Evolutionary conservation across 208 protist species (phyloP).

Genomic region (Leishmania amazonensis): DNA sequence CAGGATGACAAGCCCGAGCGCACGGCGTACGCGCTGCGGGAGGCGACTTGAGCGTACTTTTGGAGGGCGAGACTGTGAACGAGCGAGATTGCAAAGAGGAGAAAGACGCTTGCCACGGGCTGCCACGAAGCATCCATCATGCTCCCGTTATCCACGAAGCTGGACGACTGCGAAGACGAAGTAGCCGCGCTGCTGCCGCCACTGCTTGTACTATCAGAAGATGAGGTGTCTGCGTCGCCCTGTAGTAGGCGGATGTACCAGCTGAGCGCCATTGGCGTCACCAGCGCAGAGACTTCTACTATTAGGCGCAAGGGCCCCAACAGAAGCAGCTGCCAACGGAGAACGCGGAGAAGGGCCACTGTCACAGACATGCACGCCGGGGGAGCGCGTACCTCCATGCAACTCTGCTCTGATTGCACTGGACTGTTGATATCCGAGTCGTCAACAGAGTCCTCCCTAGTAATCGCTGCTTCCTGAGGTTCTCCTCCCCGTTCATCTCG

Average conservation of each 20-base stretch:
- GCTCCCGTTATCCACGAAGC: neutral
- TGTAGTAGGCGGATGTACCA: conserved; percentile 40
- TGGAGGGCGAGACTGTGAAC: conserved; percentile 40
- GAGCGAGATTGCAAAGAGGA: conserved; percentile 46
- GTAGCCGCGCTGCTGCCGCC: neutral
- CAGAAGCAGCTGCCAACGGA: conserved; percentile 32
- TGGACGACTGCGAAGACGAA: neutral
- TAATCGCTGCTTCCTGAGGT: neutral
- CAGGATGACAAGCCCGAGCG: conserved; percentile 56
- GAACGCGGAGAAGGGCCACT: conserved; percentile 51
- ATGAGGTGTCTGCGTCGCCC: neutral
- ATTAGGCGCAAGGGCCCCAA: conserved; percentile 48
- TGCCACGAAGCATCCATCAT: neutral
- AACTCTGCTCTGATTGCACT: conserved; percentile 7
- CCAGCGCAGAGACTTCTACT: conserved; percentile 47
- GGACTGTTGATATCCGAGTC: neutral
- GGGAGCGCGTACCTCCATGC: conserved; percentile 36
- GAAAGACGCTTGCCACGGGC: conserved; percentile 25
- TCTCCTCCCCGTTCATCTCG: neutral
- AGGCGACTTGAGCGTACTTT: conserved; percentile 56
- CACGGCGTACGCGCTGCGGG: conserved; percentile 37
- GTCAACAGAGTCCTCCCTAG: neutral
- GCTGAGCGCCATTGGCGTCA: conserved; percentile 53
- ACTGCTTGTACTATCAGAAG: neutral
- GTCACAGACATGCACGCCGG: conserved; percentile 38